Evolutionary conservation across 108 stramenopile genomes (phyloP).

Genomic region (Schizochytrium sp.): DNA sequence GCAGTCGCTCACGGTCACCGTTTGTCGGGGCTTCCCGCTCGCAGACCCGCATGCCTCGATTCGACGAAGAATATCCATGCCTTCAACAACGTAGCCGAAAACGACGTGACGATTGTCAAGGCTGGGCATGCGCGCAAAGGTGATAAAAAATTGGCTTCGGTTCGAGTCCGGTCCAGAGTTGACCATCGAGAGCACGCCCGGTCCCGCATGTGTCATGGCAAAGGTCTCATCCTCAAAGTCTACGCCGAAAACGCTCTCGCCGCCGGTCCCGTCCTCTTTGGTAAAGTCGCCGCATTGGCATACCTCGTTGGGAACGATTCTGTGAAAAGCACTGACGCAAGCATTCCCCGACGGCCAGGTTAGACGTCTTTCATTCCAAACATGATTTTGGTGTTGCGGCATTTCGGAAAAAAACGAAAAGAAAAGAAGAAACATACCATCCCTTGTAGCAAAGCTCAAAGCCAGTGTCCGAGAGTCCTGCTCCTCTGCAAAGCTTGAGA

Average conservation of each 20-base stretch:
- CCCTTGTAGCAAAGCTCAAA: background rate
- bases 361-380: no score
- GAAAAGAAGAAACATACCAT: background rate
- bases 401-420: no score
- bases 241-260: constrained; percentile 55
- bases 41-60: constrained; percentile 82
- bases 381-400: no score
- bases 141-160: constrained; percentile 18
- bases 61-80: constrained; percentile 75
- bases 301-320: constrained; percentile 61
- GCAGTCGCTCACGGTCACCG: constrained; percentile 62
- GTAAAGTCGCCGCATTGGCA: constrained; percentile 74
- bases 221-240: constrained; percentile 88
- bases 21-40: constrained; percentile 67
- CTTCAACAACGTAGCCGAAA: constrained; percentile 65
- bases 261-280: constrained; percentile 68
- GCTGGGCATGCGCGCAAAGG: constrained; percentile 11
- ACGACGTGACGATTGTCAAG: constrained; percentile 65
- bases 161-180: constrained; percentile 23
- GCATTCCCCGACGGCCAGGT: no score
- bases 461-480: background rate
- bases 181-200: constrained; percentile 20
- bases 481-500: background rate
- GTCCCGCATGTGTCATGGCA: constrained; percentile 43
- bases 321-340: constrained; percentile 49